These are phyloP conservation scores for Aegilops tauschii DNA, from an alignment of 176 grass and related monocot species.

Conservation along the genomic window DNA sequence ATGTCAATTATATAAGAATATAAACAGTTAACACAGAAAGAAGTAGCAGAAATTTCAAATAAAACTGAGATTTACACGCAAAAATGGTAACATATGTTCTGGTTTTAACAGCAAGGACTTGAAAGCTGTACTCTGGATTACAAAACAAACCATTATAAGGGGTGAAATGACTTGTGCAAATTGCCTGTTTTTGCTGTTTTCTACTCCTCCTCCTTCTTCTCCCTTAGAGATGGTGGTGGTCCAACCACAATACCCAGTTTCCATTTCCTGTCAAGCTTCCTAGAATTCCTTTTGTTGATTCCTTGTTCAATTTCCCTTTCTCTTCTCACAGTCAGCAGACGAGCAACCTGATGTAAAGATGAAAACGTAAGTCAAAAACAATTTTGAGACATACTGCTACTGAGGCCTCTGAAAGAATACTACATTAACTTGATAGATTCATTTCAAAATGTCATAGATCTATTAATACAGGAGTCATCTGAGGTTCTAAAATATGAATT, in stretches of 20 bases:
- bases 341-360: constrained; percentile 67
- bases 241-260: constrained; percentile 82
- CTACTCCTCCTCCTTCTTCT: constrained; percentile 66
- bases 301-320: constrained; percentile 89
- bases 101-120: constrained; percentile 28
- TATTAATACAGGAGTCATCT: not conserved
- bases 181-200: constrained; percentile 44
- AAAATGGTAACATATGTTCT: constrained; percentile 14
- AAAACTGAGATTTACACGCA: constrained; percentile 38
- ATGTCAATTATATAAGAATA: not conserved
- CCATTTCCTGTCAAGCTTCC: constrained; percentile 99
- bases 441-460: not conserved
- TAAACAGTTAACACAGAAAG: not conserved
- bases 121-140: constrained; percentile 33
- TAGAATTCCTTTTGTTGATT: constrained; percentile 91
- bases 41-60: not conserved
- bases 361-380: constrained; percentile 5
- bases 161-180: constrained; percentile 36
- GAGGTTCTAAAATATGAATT: not conserved
- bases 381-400: constrained; percentile 2
- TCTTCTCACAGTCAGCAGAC: constrained; percentile 94
- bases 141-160: constrained; percentile 30
- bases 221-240: constrained; percentile 85
- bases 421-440: not conserved
- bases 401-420: not conserved